Evolutionary conservation across 768 basidiomycete species (phyloP).

Genomic region (Boletus coccyginus): DNA sequence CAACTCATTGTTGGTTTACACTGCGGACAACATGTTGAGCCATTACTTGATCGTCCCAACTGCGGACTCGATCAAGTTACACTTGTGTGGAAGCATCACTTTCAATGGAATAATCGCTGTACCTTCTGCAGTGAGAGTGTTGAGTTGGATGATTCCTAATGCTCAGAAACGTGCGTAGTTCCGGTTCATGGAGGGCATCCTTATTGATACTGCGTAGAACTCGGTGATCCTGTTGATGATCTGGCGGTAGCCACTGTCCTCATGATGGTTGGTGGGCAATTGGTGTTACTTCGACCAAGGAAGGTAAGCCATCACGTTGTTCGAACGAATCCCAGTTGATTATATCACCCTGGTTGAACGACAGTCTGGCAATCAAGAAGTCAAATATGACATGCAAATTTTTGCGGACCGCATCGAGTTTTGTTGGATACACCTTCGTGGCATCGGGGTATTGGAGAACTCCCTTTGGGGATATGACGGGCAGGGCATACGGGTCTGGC

Average conservation of each 20-base stretch:
- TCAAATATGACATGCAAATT: constrained; percentile 96
- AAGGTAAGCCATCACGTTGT: constrained; percentile 51
- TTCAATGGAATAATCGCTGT: constrained; percentile 87
- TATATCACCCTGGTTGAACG: neutral
- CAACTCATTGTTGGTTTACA: constrained; percentile 92
- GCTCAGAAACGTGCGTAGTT: constrained; percentile 81
- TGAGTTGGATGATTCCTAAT: constrained; percentile 97
- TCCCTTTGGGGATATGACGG: constrained; percentile 98
- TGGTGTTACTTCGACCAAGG: constrained; percentile 85
- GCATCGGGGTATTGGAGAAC: constrained; percentile 92
- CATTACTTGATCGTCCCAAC: constrained; percentile 92
- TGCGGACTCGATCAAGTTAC: constrained; percentile 76
- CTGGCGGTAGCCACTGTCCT: constrained; percentile 91
- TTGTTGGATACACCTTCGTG: constrained; percentile 97
- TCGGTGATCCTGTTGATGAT: constrained; percentile 93
- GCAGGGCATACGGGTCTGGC: constrained; percentile 84
- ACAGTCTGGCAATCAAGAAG: constrained; percentile 81
- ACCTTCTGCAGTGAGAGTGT: constrained; percentile 78
- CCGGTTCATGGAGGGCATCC: neutral
- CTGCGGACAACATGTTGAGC: constrained; percentile 86
- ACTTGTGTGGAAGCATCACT: constrained; percentile 91
- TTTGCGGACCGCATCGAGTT: constrained; percentile 97
- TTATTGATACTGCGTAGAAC: constrained; percentile 48
- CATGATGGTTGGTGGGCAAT: constrained; percentile 90
- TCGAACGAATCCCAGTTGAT: neutral